Evolutionary conservation across 805 yeast species (phyloP).

Genomic region (Cyberlindnera meyerae): DNA sequence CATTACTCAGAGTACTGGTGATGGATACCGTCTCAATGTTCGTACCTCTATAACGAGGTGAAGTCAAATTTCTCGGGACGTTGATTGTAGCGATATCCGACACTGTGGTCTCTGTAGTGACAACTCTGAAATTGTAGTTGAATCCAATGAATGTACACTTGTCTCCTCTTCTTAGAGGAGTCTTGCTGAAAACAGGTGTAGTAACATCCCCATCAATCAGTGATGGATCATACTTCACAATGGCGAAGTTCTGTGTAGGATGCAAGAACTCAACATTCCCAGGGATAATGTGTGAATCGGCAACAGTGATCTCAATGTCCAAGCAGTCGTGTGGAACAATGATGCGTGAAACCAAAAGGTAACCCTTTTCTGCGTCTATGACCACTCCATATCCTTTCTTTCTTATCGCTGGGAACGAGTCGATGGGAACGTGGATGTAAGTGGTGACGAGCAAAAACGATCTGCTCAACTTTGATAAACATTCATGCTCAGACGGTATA

Average conservation of each 20-base stretch:
- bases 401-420: slow-evolving; percentile 62
- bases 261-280: slow-evolving; percentile 80
- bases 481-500: slow-evolving; percentile 51
- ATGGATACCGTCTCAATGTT: slow-evolving; percentile 73
- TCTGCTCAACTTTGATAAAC: slow-evolving; percentile 52
- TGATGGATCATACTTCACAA: slow-evolving; percentile 75
- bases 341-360: slow-evolving; percentile 71
- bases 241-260: slow-evolving; percentile 82
- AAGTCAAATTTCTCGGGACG: slow-evolving; percentile 59
- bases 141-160: slow-evolving; percentile 76
- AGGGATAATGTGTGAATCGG: slow-evolving; percentile 78
- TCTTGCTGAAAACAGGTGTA: slow-evolving; percentile 57
- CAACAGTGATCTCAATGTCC: slow-evolving; percentile 73
- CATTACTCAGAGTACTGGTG: slow-evolving; percentile 66
- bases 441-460: slow-evolving; percentile 71
- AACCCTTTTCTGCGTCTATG: slow-evolving; percentile 75
- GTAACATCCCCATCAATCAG: slow-evolving; percentile 65
- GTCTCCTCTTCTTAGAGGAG: slow-evolving; percentile 68
- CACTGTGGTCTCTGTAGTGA: slow-evolving; percentile 69
- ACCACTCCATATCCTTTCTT: slow-evolving; percentile 72
- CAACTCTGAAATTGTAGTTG: slow-evolving; percentile 62
- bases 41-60: slow-evolving; percentile 83
- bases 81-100: slow-evolving; percentile 72
- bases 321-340: slow-evolving; percentile 74
- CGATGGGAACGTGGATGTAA: slow-evolving; percentile 64